Evolutionary conservation across 768 basidiomycete genomes (phyloP).

Genomic region (Xerocomellus chrysenteron): DNA sequence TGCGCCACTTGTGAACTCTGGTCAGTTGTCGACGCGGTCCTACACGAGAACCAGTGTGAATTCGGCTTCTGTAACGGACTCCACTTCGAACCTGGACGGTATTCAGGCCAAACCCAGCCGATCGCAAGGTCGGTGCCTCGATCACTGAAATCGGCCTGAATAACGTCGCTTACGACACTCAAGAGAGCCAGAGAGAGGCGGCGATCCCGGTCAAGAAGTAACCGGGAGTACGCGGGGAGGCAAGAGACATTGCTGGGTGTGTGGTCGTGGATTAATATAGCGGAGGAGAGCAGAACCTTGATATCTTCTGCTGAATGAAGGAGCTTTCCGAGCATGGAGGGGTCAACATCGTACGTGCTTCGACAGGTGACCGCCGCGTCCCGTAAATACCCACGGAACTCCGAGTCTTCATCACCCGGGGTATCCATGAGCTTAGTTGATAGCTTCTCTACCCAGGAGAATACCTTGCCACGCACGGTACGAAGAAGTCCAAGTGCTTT

Average conservation of each 20-base stretch:
- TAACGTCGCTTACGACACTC: not conserved
- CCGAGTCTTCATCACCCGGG: constrained; percentile 6
- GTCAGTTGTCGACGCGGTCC: constrained; percentile 5
- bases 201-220: constrained; percentile 32
- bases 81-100: constrained; percentile 27
- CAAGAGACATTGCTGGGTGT: constrained; percentile 9
- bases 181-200: constrained; percentile 30
- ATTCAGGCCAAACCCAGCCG: constrained; percentile 21
- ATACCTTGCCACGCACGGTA: constrained; percentile 29
- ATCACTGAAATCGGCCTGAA: not conserved
- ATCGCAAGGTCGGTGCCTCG: constrained; percentile 22
- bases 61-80: constrained; percentile 2
- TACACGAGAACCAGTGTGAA: constrained; percentile 25
- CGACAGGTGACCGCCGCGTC: constrained; percentile 43
- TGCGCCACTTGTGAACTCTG: constrained; percentile 22
- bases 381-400: constrained; percentile 26
- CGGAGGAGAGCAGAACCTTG: constrained; percentile 19
- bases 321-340: constrained; percentile 1
- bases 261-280: constrained; percentile 28
- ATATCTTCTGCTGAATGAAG: constrained; percentile 27
- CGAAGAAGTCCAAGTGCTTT: constrained; percentile 30
- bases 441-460: constrained; percentile 40
- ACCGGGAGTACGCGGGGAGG: constrained; percentile 5
- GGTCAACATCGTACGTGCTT: constrained; percentile 29
- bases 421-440: constrained; percentile 17